Evolutionary conservation across 108 stramenopile genomes (phyloP).

Genomic region (Schizochytrium sp.): DNA sequence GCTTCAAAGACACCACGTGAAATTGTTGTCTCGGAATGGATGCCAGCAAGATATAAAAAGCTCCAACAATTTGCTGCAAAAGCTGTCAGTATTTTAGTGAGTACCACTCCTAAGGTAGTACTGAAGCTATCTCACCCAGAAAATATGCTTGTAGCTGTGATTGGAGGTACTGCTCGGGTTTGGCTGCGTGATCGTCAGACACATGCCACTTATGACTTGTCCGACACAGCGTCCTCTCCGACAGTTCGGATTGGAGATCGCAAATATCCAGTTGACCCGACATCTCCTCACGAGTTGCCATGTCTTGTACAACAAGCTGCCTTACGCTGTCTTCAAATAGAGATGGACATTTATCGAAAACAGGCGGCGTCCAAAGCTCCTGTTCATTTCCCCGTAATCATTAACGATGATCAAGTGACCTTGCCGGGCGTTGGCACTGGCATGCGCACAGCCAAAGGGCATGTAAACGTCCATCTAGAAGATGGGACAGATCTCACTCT

Average conservation of each 20-base stretch:
- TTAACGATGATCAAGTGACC: conserved; percentile 51
- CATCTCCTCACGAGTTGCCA: not conserved
- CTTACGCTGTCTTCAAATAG: conserved; percentile 19
- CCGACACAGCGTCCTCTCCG: not conserved
- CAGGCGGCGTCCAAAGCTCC: not conserved
- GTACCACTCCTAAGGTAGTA: conserved; percentile 40
- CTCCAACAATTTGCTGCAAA: conserved; percentile 41
- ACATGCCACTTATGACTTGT: conserved; percentile 23
- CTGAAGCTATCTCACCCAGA: conserved; percentile 16
- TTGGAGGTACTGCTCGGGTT: conserved; percentile 40
- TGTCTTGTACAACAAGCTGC: not conserved
- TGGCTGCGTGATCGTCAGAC: not conserved
- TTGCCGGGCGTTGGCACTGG: conserved; percentile 35
- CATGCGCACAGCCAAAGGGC: conserved; percentile 13
- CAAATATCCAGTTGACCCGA: not conserved
- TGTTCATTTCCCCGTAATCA: conserved; percentile 14
- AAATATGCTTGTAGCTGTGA: conserved; percentile 17
- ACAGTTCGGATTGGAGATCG: not conserved
- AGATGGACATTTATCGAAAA: conserved; percentile 7
- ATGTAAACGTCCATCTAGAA: conserved; percentile 10
- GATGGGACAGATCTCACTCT: conserved; percentile 30
- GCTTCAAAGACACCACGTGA: not conserved
- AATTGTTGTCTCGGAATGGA: conserved; percentile 44
- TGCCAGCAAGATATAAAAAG: conserved; percentile 42
- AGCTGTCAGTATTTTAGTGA: conserved; percentile 20